Percentiles rank a stretch among this genome's conserved stretches.
phyloP scores from a whole-genome alignment of 768 basidiomycete species.

The Lentinula sp. region DNA sequence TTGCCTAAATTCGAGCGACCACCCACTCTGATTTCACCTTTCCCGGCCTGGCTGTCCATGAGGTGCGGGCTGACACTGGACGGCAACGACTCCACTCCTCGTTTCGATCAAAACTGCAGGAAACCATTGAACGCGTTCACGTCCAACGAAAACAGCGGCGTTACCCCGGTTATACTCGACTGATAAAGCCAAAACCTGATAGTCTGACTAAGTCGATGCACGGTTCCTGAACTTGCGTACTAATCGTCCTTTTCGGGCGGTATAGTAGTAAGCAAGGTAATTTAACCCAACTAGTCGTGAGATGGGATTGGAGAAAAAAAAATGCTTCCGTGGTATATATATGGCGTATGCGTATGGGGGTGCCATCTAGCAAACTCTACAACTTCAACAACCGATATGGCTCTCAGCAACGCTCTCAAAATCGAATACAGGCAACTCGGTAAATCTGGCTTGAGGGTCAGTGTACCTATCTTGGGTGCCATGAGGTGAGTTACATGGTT shows the following conservation, averaged over 20 bases:
- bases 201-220: neutral
- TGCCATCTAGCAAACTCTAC: neutral
- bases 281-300: neutral
- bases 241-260: neutral
- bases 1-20: too few relatives aligned
- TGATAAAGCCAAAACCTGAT: too few relatives aligned
- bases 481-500: neutral
- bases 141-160: too few relatives aligned
- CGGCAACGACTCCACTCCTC: too few relatives aligned
- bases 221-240: neutral
- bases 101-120: too few relatives aligned
- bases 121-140: too few relatives aligned
- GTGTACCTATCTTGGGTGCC: slow-evolving; percentile 1
- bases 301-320: neutral
- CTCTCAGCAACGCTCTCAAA: neutral
- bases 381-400: neutral
- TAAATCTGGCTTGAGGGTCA: neutral
- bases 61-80: too few relatives aligned
- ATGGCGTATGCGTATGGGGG: neutral
- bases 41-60: too few relatives aligned
- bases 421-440: slow-evolving; percentile 5
- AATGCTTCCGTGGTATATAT: neutral
- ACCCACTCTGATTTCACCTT: too few relatives aligned
- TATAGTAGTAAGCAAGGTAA: neutral
- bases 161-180: too few relatives aligned